Evolutionary conservation across 1,139 yeast species (phyloP).

Genomic region (Geotrichum bryndzae): DNA sequence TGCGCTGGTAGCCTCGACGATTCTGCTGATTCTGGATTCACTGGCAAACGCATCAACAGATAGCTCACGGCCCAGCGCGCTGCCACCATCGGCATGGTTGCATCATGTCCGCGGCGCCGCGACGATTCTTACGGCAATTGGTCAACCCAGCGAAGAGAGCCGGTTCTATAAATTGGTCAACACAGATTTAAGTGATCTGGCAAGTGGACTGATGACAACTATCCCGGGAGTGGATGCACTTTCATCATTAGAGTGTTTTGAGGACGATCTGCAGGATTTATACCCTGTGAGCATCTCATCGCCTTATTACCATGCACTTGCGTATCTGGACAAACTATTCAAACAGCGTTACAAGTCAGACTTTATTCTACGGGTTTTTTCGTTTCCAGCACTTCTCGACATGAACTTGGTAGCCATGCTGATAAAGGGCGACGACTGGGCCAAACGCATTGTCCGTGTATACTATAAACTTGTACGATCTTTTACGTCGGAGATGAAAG

Average conservation of each 20-base stretch:
- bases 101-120: conserved; percentile 97
- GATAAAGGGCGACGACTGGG: conserved; percentile 77
- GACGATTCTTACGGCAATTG: conserved; percentile 85
- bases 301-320: conserved; percentile 79
- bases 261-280: conserved; percentile 73
- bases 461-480: conserved; percentile 76
- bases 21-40: conserved; percentile 84
- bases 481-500: conserved; percentile 81
- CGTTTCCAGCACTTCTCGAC: conserved; percentile 88
- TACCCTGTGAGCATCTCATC: conserved; percentile 80
- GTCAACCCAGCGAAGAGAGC: conserved; percentile 78
- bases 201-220: conserved; percentile 21
- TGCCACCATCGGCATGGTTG: conserved; percentile 94
- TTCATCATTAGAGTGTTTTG: conserved; percentile 68
- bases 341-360: conserved; percentile 74
- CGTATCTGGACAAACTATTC: conserved; percentile 77
- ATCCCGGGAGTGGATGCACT: conserved; percentile 1
- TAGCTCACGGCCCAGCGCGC: conserved; percentile 37
- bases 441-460: conserved; percentile 84
- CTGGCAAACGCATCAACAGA: conserved; percentile 85
- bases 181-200: conserved; percentile 72
- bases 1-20: conserved; percentile 86
- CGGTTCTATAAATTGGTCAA: conserved; percentile 35
- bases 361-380: conserved; percentile 79
- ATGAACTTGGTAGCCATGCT: conserved; percentile 66